Conservation (phyloP, 2,329 filamentous ascomycete species). For the Aspergillus sp. region DNA sequence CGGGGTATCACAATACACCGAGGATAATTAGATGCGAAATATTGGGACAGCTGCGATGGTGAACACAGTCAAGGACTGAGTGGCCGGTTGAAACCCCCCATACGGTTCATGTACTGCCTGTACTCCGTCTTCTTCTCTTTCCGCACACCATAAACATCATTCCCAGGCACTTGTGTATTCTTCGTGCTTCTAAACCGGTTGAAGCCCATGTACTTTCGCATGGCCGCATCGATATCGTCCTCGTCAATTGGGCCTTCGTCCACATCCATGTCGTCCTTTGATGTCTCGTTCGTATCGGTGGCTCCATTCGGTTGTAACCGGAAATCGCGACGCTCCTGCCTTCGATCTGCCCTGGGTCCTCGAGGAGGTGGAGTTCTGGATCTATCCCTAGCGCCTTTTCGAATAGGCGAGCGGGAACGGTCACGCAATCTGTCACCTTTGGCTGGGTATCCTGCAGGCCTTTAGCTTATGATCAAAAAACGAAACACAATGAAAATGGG, state of each 20-base stretch:
- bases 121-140: constrained; percentile 96
- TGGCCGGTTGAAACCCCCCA: constrained; percentile 44
- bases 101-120: constrained; percentile 78
- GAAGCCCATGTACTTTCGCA: constrained; percentile 88
- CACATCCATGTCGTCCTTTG: constrained; percentile 28
- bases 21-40: constrained; percentile 4
- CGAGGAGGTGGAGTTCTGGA: constrained; percentile 33
- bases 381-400: constrained; percentile 28
- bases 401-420: constrained; percentile 28
- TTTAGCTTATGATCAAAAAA: no score
- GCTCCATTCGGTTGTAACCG: constrained; percentile 18
- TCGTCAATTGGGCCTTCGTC: constrained; percentile 43
- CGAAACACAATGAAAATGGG: no score
- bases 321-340: constrained; percentile 22
- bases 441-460: constrained; percentile 17
- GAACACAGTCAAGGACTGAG: constrained; percentile 38
- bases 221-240: constrained; percentile 62
- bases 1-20: not conserved
- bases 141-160: constrained; percentile 69
- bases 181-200: constrained; percentile 78
- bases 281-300: constrained; percentile 11
- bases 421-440: constrained; percentile 30
- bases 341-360: constrained; percentile 25
- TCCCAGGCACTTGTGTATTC: constrained; percentile 78
- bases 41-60: not conserved